Conservation (phyloP, 2,329 filamentous ascomycete genomes). For the Coniella vitis region DNA sequence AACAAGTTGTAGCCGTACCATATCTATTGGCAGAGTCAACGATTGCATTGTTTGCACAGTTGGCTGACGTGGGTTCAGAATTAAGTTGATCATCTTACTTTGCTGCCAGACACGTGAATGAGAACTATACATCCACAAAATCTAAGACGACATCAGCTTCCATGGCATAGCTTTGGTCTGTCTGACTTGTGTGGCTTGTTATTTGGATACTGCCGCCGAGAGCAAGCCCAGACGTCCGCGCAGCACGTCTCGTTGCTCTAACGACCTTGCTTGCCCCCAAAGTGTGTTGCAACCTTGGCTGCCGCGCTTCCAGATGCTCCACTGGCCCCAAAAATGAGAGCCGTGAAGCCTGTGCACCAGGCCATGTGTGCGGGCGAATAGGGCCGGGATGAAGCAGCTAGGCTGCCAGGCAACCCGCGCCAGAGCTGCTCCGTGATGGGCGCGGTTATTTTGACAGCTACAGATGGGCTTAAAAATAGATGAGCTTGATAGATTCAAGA, state of each 20-base stretch:
- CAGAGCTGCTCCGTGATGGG: conserved; percentile 36
- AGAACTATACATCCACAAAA: conserved; percentile 34
- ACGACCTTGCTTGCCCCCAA: conserved; percentile 44
- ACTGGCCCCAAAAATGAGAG: conserved; percentile 46
- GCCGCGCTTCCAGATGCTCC: conserved; percentile 44
- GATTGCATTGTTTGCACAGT: no score
- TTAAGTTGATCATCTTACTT: no score
- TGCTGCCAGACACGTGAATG: neutral
- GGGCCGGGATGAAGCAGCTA: conserved; percentile 54
- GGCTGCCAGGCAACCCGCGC: conserved; percentile 41
- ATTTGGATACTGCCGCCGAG: conserved; percentile 42
- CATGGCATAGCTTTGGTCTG: conserved; percentile 37
- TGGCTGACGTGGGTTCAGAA: no score
- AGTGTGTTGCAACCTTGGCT: conserved; percentile 36
- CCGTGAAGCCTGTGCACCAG: conserved; percentile 37
- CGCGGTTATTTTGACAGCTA: conserved; percentile 26
- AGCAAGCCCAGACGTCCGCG: conserved; percentile 32
- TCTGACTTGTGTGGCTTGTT: conserved; percentile 29
- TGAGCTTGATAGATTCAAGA: conserved; percentile 46
- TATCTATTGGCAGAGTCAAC: conserved; percentile 25
- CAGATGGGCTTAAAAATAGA: no score
- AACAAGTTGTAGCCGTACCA: conserved; percentile 37
- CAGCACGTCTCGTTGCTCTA: conserved; percentile 43
- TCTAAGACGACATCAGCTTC: conserved; percentile 50
- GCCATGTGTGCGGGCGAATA: conserved; percentile 34